Conservation (phyloP, 352 stramenopile genomes). For the Blastocystis sp. region DNA sequence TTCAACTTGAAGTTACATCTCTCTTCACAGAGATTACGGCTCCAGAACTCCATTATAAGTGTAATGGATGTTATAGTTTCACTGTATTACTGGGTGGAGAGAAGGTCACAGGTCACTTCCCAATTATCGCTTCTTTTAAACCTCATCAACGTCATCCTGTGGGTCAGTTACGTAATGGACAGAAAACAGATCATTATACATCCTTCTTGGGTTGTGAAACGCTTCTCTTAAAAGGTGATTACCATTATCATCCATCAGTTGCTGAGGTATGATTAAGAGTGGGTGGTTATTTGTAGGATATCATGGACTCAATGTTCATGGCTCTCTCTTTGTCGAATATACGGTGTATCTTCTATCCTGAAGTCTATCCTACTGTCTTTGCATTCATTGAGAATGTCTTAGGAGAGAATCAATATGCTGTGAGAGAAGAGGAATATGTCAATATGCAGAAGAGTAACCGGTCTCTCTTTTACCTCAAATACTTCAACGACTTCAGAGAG, state of each 20-base stretch:
- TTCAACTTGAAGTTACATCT: conserved; percentile 16
- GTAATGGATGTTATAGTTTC: not conserved
- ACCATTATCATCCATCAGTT: not conserved
- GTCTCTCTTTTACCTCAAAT: conserved; percentile 20
- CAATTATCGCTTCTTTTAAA: conserved; percentile 35
- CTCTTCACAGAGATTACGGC: not conserved
- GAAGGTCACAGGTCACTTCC: not conserved
- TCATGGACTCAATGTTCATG: conserved; percentile 8
- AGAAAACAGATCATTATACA: not conserved
- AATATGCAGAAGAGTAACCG: conserved; percentile 50
- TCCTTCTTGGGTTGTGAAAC: conserved; percentile 14
- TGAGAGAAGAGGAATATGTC: conserved; percentile 13
- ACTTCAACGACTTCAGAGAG: conserved; percentile 45
- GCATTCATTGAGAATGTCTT: conserved; percentile 19
- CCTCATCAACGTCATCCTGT: conserved; percentile 30
- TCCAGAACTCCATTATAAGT: conserved; percentile 39
- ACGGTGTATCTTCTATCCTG: not conserved
- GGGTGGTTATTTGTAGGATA: not conserved
- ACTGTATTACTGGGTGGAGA: conserved; percentile 2
- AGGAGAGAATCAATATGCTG: not conserved
- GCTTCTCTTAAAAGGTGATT: conserved; percentile 30
- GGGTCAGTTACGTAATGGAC: conserved; percentile 36
- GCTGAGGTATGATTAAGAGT: not conserved
- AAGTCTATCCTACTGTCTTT: conserved; percentile 9
- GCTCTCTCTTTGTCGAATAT: not conserved